Evolutionary conservation across 192 early-diverging fungal genomes (phyloP).

Genomic region (Backusella parvicylindrica): DNA sequence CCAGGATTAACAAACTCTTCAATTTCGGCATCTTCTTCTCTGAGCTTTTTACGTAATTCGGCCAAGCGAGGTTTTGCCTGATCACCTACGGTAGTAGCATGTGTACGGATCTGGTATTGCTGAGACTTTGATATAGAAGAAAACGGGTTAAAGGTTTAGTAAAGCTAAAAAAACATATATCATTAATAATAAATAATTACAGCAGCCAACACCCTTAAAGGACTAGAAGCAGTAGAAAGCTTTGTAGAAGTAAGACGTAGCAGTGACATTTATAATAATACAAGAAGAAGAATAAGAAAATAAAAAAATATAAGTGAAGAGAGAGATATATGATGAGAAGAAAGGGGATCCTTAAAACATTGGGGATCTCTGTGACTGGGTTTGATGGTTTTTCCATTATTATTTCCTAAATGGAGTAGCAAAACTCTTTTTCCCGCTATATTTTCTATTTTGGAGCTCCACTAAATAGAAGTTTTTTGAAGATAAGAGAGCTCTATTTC

Average conservation of each 20-base stretch:
- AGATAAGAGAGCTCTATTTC: background rate
- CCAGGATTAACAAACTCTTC: constrained; percentile 55
- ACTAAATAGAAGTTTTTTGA: background rate
- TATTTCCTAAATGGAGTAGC: background rate
- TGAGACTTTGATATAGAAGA: background rate
- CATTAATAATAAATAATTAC: background rate
- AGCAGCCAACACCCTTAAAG: background rate
- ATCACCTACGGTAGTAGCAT: constrained; percentile 22
- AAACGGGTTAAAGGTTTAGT: too few species aligned
- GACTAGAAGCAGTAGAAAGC: background rate
- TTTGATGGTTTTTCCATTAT: background rate
- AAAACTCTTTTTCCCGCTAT: background rate
- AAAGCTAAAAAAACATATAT: background rate
- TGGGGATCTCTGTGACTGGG: background rate
- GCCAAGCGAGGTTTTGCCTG: constrained; percentile 29
- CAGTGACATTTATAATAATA: background rate
- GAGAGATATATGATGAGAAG: background rate
- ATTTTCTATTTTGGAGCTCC: background rate
- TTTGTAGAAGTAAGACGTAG: background rate
- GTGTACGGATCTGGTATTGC: constrained; percentile 13
- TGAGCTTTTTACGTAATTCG: constrained; percentile 37
- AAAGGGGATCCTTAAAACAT: background rate
- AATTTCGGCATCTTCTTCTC: constrained; percentile 40
- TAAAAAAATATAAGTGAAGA: background rate
- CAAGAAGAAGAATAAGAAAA: background rate